Conservation (phyloP, 495 filamentous ascomycete genomes). For the Viridothelium virens region DNA sequence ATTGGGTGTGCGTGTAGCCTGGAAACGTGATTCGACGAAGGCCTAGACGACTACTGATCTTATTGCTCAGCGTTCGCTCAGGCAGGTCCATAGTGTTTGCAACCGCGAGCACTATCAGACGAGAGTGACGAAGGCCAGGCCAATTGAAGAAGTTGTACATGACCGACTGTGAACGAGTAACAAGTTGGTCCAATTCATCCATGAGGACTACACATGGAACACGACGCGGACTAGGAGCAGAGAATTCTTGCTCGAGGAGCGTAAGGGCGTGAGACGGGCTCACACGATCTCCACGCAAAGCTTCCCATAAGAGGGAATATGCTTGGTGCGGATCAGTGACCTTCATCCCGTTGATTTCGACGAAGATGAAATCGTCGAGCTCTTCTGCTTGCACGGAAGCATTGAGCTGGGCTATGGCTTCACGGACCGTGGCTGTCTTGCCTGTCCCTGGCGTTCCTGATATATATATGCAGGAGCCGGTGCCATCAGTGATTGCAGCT, state of each 20-base stretch:
- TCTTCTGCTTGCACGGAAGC: conserved; percentile 78
- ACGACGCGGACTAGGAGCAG: conserved; percentile 74
- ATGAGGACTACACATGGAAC: conserved; percentile 97
- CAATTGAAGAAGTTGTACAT: conserved; percentile 99
- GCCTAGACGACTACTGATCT: conserved; percentile 86
- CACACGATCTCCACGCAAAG: conserved; percentile 84
- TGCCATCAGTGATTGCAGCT: conserved; percentile 86
- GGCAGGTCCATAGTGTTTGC: conserved; percentile 99
- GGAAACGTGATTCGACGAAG: conserved; percentile 79
- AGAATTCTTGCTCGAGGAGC: conserved; percentile 86
- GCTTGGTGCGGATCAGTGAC: conserved; percentile 96
- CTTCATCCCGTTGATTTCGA: conserved; percentile 99
- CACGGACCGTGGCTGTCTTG: conserved; percentile 95
- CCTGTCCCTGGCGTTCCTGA: conserved; percentile 99
- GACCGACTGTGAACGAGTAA: conserved; percentile 93
- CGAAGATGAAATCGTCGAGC: conserved; percentile 97
- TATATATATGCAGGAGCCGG: conserved; percentile 95
- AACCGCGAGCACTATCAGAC: conserved; percentile 91
- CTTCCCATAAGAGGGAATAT: conserved; percentile 94
- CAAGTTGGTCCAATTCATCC: conserved; percentile 97
- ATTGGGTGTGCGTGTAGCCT: conserved; percentile 91
- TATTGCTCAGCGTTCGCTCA: conserved; percentile 93
- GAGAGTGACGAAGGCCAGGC: conserved; percentile 84
- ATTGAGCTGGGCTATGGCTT: conserved; percentile 85
- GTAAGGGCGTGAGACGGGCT: conserved; percentile 85